Base-by-base conservation (phyloP, 2,329 filamentous ascomycete genomes). In the Reticulascus tulasneorum region DNA sequence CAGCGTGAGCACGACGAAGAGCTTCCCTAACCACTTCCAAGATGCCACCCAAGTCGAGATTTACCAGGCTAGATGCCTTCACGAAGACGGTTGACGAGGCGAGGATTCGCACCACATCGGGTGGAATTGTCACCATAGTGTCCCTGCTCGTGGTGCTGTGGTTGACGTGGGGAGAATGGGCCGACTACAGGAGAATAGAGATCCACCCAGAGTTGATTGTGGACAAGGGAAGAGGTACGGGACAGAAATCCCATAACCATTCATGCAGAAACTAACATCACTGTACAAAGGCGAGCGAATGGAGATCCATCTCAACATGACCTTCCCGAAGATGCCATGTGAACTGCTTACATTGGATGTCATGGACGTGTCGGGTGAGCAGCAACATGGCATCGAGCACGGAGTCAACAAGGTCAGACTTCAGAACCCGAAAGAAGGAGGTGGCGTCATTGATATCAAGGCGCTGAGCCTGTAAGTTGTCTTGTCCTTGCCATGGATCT, bases 41-140 rank as follows among this genome's bases (percentile, higher is more conserved):
- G 32, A 97, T 97, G 93, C 73, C 90, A 48, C 69, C 83, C 56
- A 95, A 94, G 72, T 94, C 88, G 51, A 83, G 93, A 63, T 96
- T 98, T 60, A 95, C 86, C 42, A 84, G 84, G 77, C 86, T 98
- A 47, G 93, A 98, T 66, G 93, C 93, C 74, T 98, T 98, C 62
- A 95, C 91, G 33, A 98, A 98, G 69, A 98, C 93, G 10, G 93
- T 98, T 51, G 93, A 98, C 63, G 93, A 98, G 79, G 93, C 94
- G 49, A 81, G 93, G 53, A 81, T 98, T 59, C 85, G 94, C 54
- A 98, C 93, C 21, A 96, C 90, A 7, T 95, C 89, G 4, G 93
- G 93, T 48, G 93, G 93, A 49, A 79, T 98, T 51, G 88, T 98
- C 54, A 98, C 93, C 37, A 89, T 98, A 52, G 76, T 84, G 48